Percentiles rank a stretch among this genome's conserved stretches.
These are phyloP conservation scores for Cyanidiococcus yangmingshanensis DNA, from an alignment of 23 red algal species.

Conservation along the genomic window DNA sequence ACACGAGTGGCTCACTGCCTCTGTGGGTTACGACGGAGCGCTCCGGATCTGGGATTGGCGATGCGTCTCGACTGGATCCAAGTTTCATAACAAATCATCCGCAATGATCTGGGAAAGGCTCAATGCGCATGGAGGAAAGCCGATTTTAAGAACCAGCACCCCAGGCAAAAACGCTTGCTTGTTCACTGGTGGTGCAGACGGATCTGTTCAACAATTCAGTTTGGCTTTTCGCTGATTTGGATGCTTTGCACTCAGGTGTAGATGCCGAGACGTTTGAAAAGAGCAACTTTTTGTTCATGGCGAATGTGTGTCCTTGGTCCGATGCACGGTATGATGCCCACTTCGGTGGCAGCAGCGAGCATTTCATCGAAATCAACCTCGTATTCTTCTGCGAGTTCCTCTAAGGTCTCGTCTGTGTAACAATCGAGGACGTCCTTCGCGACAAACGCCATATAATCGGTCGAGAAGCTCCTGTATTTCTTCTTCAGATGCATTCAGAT, in stretches of 20 bases:
- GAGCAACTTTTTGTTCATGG: not conserved
- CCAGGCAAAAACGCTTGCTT: not conserved
- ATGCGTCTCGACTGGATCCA: not conserved
- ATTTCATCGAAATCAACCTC: not conserved
- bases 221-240: not conserved
- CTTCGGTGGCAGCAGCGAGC: not conserved
- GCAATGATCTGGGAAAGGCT: not conserved
- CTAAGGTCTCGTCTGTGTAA: constrained; percentile 1
- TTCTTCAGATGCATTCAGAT: not conserved
- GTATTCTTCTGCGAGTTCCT: constrained; percentile 1
- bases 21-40: not conserved
- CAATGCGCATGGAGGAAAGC: not conserved
- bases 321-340: not conserved
- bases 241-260: not conserved
- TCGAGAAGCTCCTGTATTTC: not conserved
- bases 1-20: not conserved
- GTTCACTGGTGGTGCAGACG: not conserved
- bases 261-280: not conserved
- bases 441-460: not conserved
- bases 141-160: not conserved
- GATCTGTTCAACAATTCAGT: not conserved
- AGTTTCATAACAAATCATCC: not conserved
- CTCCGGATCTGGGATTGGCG: not conserved
- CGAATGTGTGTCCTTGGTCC: not conserved
- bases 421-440: not conserved